A percentile compares a stretch with the other conserved stretches of the same genome.
These are phyloP conservation scores for Myriosclerotinia duriaeana DNA, from an alignment of 2,329 filamentous ascomycete species.

Conservation along the genomic window DNA sequence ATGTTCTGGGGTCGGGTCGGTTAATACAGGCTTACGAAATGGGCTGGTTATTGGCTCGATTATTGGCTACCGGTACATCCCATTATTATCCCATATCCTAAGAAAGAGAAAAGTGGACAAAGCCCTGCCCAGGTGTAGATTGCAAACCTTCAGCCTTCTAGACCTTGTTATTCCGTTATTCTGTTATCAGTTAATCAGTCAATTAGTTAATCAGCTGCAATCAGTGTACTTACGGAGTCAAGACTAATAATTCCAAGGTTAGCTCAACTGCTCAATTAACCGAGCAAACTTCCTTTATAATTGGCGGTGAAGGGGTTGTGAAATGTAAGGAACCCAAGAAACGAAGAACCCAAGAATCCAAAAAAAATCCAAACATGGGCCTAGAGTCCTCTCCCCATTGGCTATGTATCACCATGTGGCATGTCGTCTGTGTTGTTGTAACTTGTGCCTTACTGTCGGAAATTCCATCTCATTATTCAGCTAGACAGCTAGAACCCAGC, in stretches of 20 bases:
- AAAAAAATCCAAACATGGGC: neutral
- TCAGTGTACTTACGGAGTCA: no score
- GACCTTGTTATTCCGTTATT: no score
- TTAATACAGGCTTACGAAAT: neutral
- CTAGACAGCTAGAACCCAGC: neutral
- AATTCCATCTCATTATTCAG: neutral
- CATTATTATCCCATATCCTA: no score
- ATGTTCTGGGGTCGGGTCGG: neutral
- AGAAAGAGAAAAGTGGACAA: no score
- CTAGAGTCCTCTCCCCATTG: neutral
- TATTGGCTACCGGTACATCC: neutral
- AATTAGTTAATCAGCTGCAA: neutral
- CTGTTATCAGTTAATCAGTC: no score
- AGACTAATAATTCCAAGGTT: no score
- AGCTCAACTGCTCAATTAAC: no score
- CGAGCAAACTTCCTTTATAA: neutral
- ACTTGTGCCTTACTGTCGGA: constrained; percentile 10
- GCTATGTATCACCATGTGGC: constrained; percentile 4
- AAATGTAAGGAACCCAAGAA: neutral
- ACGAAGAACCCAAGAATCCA: neutral
- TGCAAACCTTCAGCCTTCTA: no score
- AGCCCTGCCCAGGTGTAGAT: no score
- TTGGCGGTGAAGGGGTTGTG: neutral
- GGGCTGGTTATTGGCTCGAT: no score
- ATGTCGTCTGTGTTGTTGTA: neutral